These are phyloP conservation scores for Cadophora sp. DNA, from an alignment of 2,329 filamentous ascomycete genomes.

Conservation along the genomic window DNA sequence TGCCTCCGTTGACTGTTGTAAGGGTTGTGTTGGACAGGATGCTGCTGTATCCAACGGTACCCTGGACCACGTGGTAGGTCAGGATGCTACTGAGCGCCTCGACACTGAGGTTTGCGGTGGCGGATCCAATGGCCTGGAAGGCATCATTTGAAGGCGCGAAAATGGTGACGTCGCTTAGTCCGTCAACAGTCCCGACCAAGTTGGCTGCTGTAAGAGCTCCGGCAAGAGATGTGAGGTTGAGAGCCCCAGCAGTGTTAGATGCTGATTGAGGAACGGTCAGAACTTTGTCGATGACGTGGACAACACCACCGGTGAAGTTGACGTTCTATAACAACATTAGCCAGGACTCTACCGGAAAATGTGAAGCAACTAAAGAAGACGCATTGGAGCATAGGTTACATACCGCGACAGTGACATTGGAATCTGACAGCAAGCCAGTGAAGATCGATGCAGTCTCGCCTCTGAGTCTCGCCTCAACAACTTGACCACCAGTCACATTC, in stretches of 20 bases:
- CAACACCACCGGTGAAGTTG: conserved; percentile 55
- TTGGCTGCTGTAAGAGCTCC: conserved; percentile 44
- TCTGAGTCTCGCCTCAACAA: conserved; percentile 50
- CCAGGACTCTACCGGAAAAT: neutral
- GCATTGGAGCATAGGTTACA: neutral
- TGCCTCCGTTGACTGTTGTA: conserved; percentile 39
- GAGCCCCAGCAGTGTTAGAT: conserved; percentile 44
- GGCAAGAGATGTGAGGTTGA: conserved; percentile 46
- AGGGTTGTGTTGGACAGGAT: conserved; percentile 41
- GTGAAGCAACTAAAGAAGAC: neutral
- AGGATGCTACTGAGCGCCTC: conserved; percentile 40
- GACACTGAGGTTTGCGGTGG: conserved; percentile 37
- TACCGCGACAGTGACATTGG: conserved; percentile 39
- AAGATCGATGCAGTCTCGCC: conserved; percentile 50
- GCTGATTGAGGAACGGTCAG: conserved; percentile 52
- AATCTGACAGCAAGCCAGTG: conserved; percentile 39
- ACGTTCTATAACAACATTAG: conserved; percentile 49
- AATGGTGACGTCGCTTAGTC: conserved; percentile 59
- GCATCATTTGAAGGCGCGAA: conserved; percentile 46
- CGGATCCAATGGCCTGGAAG: conserved; percentile 44
- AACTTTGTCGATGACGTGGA: conserved; percentile 59
- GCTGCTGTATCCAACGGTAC: conserved; percentile 41
- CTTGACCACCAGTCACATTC: conserved; percentile 57
- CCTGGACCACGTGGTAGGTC: conserved; percentile 46
- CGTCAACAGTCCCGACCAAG: conserved; percentile 47